Evolutionary conservation across 2,329 filamentous ascomycete genomes (phyloP), one percentile per base, ranked within the genome.

Genomic region (Colletotrichum sp.): DNA sequence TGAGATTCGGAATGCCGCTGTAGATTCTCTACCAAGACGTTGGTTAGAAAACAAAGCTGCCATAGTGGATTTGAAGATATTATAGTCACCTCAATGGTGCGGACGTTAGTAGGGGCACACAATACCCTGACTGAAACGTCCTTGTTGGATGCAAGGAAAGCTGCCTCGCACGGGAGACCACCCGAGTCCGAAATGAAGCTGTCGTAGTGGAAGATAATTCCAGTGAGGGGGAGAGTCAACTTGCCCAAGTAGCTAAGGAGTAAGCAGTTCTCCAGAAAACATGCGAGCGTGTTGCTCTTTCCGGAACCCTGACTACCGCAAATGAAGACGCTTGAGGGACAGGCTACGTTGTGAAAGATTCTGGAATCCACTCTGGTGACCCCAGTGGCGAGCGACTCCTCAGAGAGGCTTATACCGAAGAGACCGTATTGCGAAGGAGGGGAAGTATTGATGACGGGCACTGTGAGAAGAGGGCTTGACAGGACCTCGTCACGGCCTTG

Each of bases 171-270:
- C 1, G 91, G 88, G 0, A 84, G 85, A 15, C 88, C 88, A 2
- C 86, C 83, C 0, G 81, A 79, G 59, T 89, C 87, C 0, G 87
- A 89, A 13, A 87, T 85, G 76, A 90, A 91, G 0, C 87, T 87
- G 77, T 93, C 91, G 74, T 92, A 94, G 77, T 94, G 92, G 65
- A 94, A 94, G 0, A 94, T 89, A 0, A 94, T 82, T 0, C 90
- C 92, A 0, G 91, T 90, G 1, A 94, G 83, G 0, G 92, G 91
- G 0, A 84, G 84, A 0, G 86, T 85, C 2, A 93, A 83, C 1
- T 82, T 80, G 8, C 88, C 89, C 0, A 88, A 83, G 0, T 81
- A 78, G 0, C 85, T 89, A 0, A 81, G 78, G 1, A 91, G 82
- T 0, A 94, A 83, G 43, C 89, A 92, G 77, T 91, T 92, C 79